phyloP scores from a whole-genome alignment of 2,329 filamentous ascomycete genomes.

The Cyphellophora europaea region DNA sequence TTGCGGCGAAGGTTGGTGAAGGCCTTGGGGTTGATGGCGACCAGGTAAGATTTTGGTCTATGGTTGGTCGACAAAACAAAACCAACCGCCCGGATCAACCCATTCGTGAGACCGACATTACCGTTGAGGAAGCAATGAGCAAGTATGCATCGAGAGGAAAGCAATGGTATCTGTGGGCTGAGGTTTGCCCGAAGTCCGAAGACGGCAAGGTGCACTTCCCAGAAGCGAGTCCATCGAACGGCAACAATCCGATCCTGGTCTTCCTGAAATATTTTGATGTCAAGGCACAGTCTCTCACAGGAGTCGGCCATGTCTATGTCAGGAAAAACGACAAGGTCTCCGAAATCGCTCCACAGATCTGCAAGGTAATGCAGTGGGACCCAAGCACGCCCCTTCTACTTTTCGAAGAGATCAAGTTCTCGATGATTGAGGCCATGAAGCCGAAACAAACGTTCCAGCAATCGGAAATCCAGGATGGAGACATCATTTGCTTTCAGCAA shows the following conservation, averaged over 20 bases:
- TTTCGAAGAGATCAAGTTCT: conserved; percentile 96
- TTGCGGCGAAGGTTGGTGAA: conserved; percentile 60
- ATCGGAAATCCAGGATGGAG: conserved; percentile 92
- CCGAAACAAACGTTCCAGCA: conserved; percentile 79
- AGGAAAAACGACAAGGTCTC: conserved; percentile 78
- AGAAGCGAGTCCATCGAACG: conserved; percentile 24
- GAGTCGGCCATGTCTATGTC: conserved; percentile 78
- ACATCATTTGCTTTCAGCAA: conserved; percentile 90
- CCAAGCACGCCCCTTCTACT: conserved; percentile 63
- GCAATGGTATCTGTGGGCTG: conserved; percentile 75
- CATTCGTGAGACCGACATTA: conserved; percentile 67
- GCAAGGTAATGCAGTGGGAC: conserved; percentile 78
- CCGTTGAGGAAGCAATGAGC: conserved; percentile 62
- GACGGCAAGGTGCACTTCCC: conserved; percentile 63
- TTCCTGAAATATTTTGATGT: conserved; percentile 90
- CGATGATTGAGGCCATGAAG: conserved; percentile 94
- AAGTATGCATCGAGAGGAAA: conserved; percentile 61
- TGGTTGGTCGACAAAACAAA: conserved; percentile 98
- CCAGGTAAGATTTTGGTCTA: conserved; percentile 78
- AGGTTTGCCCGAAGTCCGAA: conserved; percentile 57
- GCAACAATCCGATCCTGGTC: conserved; percentile 59
- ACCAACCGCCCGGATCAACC: conserved; percentile 86
- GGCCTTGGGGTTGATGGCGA: conserved; percentile 61
- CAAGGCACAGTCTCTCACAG: conserved; percentile 62
- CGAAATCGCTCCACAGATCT: conserved; percentile 69